A percentile compares a stretch with the other conserved stretches of the same genome.
These are phyloP conservation scores for Kwoniella sp. DNA, from an alignment of 768 basidiomycete species.

Conservation along the genomic window DNA sequence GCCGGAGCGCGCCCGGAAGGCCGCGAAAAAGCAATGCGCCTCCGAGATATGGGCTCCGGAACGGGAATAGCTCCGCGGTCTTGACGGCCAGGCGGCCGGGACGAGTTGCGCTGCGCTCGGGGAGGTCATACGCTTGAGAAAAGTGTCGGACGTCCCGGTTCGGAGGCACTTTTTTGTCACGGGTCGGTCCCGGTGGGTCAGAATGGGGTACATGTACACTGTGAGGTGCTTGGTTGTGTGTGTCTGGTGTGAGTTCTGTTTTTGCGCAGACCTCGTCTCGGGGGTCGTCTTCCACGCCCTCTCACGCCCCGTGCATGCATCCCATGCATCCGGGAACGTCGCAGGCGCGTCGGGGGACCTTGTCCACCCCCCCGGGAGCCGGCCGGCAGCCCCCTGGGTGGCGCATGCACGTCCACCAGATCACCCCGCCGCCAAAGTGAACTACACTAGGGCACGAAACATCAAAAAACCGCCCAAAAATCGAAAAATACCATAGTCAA, in stretches of 20 bases:
- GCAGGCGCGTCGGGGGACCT: no score
- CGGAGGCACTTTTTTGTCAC: conserved; percentile 5
- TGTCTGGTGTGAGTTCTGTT: conserved; percentile 1
- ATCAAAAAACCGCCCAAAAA: conserved; percentile 19
- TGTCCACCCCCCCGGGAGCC: no score
- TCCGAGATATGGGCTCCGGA: neutral
- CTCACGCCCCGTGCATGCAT: no score
- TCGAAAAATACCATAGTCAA: conserved; percentile 16
- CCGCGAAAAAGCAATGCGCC: conserved; percentile 3
- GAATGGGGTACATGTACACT: conserved; percentile 13
- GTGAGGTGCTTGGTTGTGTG: neutral
- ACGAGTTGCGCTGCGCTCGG: neutral
- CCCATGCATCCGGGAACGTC: no score
- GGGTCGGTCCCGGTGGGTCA: neutral
- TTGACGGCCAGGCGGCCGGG: neutral
- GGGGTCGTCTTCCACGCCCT: no score
- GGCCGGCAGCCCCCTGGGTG: no score
- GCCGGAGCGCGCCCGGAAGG: neutral
- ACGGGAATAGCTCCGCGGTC: neutral
- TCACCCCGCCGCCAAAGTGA: conserved; percentile 4
- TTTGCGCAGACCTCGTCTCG: neutral
- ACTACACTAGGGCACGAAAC: conserved; percentile 10
- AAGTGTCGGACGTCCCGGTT: neutral
- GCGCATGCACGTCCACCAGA: no score
- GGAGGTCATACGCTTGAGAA: neutral